Evolutionary conservation across 441 rosid genomes (phyloP).

Genomic region (Erysimum cheiri): DNA sequence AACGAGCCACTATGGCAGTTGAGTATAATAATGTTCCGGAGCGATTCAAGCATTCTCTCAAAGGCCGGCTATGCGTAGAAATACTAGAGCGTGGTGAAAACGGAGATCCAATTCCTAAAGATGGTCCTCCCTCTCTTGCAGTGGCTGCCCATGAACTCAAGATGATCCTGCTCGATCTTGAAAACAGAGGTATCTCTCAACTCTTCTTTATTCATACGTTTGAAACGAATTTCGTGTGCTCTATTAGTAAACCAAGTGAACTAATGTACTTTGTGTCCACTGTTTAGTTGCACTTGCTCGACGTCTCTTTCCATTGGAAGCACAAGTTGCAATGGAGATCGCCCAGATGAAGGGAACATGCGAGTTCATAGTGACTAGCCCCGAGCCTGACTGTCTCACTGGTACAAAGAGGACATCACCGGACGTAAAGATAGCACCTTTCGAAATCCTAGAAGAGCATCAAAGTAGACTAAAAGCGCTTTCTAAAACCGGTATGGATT

Average conservation of each 20-base stretch:
- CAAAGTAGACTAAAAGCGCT: constrained; percentile 68
- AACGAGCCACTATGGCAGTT: constrained; percentile 61
- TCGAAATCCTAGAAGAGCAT: constrained; percentile 69
- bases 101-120: constrained; percentile 58
- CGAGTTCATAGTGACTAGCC: constrained; percentile 59
- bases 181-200: constrained; percentile 71
- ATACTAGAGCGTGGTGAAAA: constrained; percentile 74
- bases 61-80: constrained; percentile 75
- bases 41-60: constrained; percentile 60
- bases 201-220: too few species aligned
- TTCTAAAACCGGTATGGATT: constrained; percentile 65
- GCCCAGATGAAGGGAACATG: constrained; percentile 65
- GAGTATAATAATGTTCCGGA: constrained; percentile 58
- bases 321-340: constrained; percentile 76
- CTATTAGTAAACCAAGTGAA: not conserved
- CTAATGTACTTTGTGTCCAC: constrained; percentile 19
- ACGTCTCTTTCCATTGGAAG: constrained; percentile 81
- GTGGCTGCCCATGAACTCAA: constrained; percentile 73
- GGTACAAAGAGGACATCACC: constrained; percentile 53
- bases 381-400: constrained; percentile 39
- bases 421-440: constrained; percentile 70
- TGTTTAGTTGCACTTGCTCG: constrained; percentile 77
- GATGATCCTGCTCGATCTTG: constrained; percentile 69
- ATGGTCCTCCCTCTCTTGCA: constrained; percentile 64
- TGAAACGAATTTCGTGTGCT: too few species aligned